Percentiles rank a stretch among this genome's conserved stretches.
phyloP scores from a whole-genome alignment of 2,329 filamentous ascomycete species.

The Mycocentrospora acerina region DNA sequence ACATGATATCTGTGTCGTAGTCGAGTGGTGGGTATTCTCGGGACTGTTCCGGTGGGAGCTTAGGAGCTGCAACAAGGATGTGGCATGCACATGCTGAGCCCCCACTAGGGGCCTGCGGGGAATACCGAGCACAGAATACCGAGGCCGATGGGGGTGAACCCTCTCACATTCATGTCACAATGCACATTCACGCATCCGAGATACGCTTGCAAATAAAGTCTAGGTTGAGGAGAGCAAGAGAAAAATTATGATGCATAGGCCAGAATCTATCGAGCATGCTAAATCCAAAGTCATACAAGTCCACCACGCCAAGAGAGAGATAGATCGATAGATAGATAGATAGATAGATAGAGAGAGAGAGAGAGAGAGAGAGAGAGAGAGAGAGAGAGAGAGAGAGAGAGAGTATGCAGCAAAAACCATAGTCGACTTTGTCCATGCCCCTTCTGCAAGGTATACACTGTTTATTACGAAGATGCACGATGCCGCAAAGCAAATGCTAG shows the following conservation, averaged over 20 bases:
- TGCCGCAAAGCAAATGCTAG: slow-evolving; percentile 22
- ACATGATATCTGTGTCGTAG: slow-evolving; percentile 58
- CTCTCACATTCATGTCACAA: no score
- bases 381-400: no score
- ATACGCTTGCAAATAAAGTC: no score
- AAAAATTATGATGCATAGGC: slow-evolving; percentile 21
- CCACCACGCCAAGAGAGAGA: slow-evolving; percentile 35
- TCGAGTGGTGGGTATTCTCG: slow-evolving; percentile 15
- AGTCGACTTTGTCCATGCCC: slow-evolving; percentile 18
- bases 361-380: no score
- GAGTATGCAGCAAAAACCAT: slow-evolving; percentile 24
- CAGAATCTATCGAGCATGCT: slow-evolving; percentile 33
- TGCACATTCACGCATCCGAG: no score
- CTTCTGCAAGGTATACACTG: slow-evolving; percentile 8
- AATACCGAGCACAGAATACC: not conserved
- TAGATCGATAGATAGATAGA: no score
- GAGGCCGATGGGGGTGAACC: no score
- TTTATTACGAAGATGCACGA: slow-evolving; percentile 17
- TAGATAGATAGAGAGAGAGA: no score
- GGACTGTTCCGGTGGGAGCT: slow-evolving; percentile 10
- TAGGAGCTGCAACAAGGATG: slow-evolving; percentile 16
- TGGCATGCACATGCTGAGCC: slow-evolving; percentile 5
- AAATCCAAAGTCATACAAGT: slow-evolving; percentile 23
- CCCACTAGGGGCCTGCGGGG: slow-evolving; percentile 9
- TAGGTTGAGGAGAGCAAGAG: no score